phyloP scores from a whole-genome alignment of 2,329 filamentous ascomycete genomes.

The Fusarium fujikuroi region DNA sequence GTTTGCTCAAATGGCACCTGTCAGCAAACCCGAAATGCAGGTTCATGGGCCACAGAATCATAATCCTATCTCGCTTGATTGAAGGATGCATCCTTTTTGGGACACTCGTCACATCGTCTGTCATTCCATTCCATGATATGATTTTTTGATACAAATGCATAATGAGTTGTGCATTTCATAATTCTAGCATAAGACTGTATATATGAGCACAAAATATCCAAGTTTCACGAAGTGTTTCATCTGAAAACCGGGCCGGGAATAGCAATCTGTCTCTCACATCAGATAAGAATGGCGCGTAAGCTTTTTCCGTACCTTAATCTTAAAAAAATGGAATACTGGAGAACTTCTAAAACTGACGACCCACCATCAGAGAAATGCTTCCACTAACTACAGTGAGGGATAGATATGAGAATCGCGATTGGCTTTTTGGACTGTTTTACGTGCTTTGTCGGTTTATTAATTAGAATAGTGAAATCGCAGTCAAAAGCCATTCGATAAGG shows the following conservation, averaged over 20 bases:
- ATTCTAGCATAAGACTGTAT: accelerated
- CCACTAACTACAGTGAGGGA: accelerated
- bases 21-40: background rate
- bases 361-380: background rate
- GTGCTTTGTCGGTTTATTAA: accelerated
- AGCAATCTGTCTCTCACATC: background rate
- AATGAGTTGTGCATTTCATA: accelerated
- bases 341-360: background rate
- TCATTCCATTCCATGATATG: background rate
- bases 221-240: background rate
- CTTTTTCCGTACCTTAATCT: background rate
- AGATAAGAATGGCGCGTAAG: background rate
- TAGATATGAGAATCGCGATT: background rate
- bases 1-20: background rate
- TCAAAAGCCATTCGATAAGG: background rate
- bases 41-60: background rate
- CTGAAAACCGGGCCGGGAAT: background rate
- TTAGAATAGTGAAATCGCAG: background rate
- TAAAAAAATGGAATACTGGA: background rate
- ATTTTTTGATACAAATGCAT: accelerated
- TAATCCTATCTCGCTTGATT: background rate
- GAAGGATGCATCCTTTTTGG: background rate
- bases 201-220: accelerated
- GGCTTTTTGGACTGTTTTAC: background rate
- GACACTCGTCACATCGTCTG: background rate